A percentile compares a stretch with the other conserved stretches of the same genome.
Evolutionary conservation across 2,329 filamentous ascomycete species (phyloP).

Genomic region (Sporothrix curviconia): DNA sequence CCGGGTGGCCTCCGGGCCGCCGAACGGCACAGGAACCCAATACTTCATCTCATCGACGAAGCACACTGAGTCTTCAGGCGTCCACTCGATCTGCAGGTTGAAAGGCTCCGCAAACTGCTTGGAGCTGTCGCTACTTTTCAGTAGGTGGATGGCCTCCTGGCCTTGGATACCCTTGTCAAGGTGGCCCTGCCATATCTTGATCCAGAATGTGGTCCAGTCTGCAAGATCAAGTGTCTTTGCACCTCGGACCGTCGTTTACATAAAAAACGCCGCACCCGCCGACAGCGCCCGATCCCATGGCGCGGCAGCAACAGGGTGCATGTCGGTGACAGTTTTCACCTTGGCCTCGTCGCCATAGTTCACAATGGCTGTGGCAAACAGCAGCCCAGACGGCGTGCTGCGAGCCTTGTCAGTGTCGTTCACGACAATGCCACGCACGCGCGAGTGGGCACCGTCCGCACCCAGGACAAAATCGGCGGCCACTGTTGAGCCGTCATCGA

Average conservation of each 20-base stretch:
- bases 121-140: conserved; percentile 23
- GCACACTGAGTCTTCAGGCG: conserved; percentile 26
- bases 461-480: conserved; percentile 28
- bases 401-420: conserved; percentile 22
- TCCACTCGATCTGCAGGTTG: conserved; percentile 30
- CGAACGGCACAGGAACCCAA: conserved; percentile 29
- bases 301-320: conserved; percentile 28
- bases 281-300: conserved; percentile 26
- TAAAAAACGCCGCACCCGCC: conserved; percentile 25
- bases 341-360: conserved; percentile 25
- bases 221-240: conserved; percentile 17
- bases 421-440: conserved; percentile 27
- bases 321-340: conserved; percentile 23
- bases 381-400: conserved; percentile 25
- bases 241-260: conserved; percentile 15
- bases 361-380: conserved; percentile 25
- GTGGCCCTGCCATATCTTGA: conserved; percentile 29
- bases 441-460: conserved; percentile 27
- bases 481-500: conserved; percentile 23
- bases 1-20: conserved; percentile 25
- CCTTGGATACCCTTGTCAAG: conserved; percentile 24
- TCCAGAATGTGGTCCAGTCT: conserved; percentile 31
- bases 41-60: conserved; percentile 32
- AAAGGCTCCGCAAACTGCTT: conserved; percentile 26
- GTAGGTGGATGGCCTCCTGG: conserved; percentile 29